Percentiles rank a stretch among this genome's conserved stretches.
Conservation (phyloP, 139 green algal species). For the Picochlorum sp. region DNA sequence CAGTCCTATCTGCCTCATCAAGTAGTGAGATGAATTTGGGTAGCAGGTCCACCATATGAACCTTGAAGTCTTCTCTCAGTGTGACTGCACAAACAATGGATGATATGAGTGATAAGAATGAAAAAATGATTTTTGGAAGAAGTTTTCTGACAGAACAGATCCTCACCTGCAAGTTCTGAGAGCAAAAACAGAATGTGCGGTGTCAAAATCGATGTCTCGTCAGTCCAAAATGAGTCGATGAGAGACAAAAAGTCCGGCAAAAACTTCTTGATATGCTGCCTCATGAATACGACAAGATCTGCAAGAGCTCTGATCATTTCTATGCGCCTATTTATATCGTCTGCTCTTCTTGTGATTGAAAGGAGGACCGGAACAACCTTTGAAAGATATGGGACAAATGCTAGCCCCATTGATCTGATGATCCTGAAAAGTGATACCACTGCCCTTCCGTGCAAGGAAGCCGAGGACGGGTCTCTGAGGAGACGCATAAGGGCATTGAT, state of each 20-base stretch:
- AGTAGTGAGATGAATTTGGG: slow-evolving; percentile 79
- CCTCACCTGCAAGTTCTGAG: slow-evolving; percentile 59
- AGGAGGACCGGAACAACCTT: slow-evolving; percentile 88
- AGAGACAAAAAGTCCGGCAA: slow-evolving; percentile 77
- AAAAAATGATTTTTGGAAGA: neutral
- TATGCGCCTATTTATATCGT: slow-evolving; percentile 56
- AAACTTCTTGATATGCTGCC: slow-evolving; percentile 85
- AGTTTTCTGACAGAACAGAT: neutral
- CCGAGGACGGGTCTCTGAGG: slow-evolving; percentile 67
- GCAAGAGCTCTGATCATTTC: slow-evolving; percentile 74
- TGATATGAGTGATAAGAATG: neutral
- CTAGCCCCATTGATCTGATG: slow-evolving; percentile 74
- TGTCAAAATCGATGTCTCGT: slow-evolving; percentile 32
- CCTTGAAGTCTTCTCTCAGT: slow-evolving; percentile 68
- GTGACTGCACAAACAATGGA: slow-evolving; percentile 16
- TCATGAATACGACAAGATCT: slow-evolving; percentile 60
- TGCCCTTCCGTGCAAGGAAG: slow-evolving; percentile 66
- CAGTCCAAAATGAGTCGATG: slow-evolving; percentile 64
- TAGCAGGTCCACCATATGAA: slow-evolving; percentile 68
- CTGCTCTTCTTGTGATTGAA: slow-evolving; percentile 53
- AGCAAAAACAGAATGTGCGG: slow-evolving; percentile 48
- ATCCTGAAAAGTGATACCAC: slow-evolving; percentile 82
- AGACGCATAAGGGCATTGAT: slow-evolving; percentile 90
- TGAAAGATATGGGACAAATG: slow-evolving; percentile 86
- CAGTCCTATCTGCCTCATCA: slow-evolving; percentile 72